These are phyloP conservation scores for Trichosporon asahii DNA, from an alignment of 1,284 basidiomycete species.

Conservation along the genomic window DNA sequence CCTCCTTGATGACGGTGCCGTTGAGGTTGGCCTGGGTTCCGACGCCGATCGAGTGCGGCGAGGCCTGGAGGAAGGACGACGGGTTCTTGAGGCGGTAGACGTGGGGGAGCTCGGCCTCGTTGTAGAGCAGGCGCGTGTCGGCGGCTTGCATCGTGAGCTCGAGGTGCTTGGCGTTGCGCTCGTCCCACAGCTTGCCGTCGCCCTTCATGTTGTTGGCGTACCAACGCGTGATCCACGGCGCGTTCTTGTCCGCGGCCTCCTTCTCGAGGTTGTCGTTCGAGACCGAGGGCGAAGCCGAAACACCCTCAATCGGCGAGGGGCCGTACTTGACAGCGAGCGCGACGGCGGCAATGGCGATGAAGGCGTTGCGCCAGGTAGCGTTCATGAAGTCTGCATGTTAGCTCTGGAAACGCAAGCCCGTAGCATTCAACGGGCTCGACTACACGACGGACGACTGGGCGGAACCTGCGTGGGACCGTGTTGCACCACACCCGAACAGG, in stretches of 20 bases:
- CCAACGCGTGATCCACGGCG: conserved; percentile 47
- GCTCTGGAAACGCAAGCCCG: neutral
- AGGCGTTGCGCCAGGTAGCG: conserved; percentile 44
- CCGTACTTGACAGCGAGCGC: conserved; percentile 43
- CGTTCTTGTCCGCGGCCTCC: conserved; percentile 18
- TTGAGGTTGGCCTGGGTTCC: conserved; percentile 52
- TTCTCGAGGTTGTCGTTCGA: conserved; percentile 33
- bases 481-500: neutral
- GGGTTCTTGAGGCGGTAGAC: conserved; percentile 42
- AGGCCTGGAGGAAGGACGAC: conserved; percentile 52
- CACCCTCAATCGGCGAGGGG: conserved; percentile 36
- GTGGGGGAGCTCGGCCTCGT: conserved; percentile 53
- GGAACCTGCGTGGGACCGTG: neutral
- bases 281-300: conserved; percentile 35
- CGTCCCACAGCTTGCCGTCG: conserved; percentile 37
- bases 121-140: conserved; percentile 52
- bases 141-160: conserved; percentile 47
- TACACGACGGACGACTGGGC: neutral
- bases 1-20: conserved; percentile 49
- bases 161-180: conserved; percentile 52
- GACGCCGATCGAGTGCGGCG: conserved; percentile 48
- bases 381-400: conserved; percentile 46
- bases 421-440: neutral
- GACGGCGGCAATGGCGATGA: conserved; percentile 29
- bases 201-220: conserved; percentile 41